Evolutionary conservation across 2,329 filamentous ascomycete species (phyloP), one percentile per base, ranked within the genome.

Genomic region (Aureobasidium sp.): DNA sequence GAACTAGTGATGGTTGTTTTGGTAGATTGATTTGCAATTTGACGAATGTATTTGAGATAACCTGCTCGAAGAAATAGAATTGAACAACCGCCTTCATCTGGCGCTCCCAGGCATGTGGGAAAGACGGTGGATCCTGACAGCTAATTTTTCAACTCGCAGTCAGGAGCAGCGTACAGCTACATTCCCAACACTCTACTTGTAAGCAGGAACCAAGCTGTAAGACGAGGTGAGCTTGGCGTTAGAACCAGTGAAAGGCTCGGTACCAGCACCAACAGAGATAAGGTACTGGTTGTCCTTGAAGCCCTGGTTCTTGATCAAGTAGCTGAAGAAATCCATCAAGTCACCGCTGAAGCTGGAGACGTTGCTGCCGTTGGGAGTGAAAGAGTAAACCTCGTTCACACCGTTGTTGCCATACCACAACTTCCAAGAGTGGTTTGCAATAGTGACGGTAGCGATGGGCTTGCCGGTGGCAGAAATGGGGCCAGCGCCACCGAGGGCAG

Each of bases 381-480:
- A 88, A 66, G 79, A 83, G 73, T 79, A 87, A 11, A 88, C 84
- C 3, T 77, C 81, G 70, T 78, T 85, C 57, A 72, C 69, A 29
- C 81, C 81, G 65, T 87, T 85, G n/a, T 71, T 72, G n/a, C 85
- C 85, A 61, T 76, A 76, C 73, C 79, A 87, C 51, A 88, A 73
- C 57, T 81, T 78, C 78, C 80, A 88, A n/a, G 67, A 71, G 31
- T 73, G 69, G 42, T 81, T 83, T 40, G 70, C 81, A 60, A 87
- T 75, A 13, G 74, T 81, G 13, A 79, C 74, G 0, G 77, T 83
- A 3, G 79, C 81, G 64, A 85, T 75, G 6, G 81, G 65, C 35
- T 63, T 55, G 19, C 72, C 74, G 54, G 82, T 82, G 33, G 76
- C 84, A 60, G 84, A 83, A 74, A 86, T 83, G 25, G 82, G 81